phyloP scores from a whole-genome alignment of 257 asterid genomes.

The Lithospermum erythrorhizon region DNA sequence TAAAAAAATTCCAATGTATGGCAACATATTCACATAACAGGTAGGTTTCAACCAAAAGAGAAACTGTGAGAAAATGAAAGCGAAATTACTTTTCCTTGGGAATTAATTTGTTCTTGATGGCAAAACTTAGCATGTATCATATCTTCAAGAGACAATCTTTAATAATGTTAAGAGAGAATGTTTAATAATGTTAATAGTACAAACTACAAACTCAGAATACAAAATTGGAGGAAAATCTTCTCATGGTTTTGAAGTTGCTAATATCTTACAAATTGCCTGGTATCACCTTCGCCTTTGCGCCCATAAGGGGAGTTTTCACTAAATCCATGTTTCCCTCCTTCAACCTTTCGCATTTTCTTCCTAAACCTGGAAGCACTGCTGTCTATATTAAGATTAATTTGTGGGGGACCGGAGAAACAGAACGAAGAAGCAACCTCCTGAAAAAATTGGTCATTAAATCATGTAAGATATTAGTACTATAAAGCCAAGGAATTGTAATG shows the following conservation, averaged over 20 bases:
- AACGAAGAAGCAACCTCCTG: slow-evolving; percentile 97
- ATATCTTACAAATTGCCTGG: slow-evolving; percentile 49
- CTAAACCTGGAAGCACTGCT: slow-evolving; percentile 74
- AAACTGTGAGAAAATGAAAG: not conserved
- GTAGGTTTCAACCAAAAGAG: not conserved
- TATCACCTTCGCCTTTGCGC: slow-evolving; percentile 36
- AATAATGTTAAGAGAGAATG: too few relatives aligned
- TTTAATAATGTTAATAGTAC: not conserved
- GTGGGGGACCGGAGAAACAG: slow-evolving; percentile 73
- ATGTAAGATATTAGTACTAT: too few relatives aligned
- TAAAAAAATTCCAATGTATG: too few relatives aligned
- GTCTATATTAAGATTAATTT: slow-evolving; percentile 63
- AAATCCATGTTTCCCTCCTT: slow-evolving; percentile 58
- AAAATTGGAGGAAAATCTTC: not conserved
- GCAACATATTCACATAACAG: too few relatives aligned
- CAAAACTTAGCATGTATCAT: too few relatives aligned
- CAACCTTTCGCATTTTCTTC: slow-evolving; percentile 37
- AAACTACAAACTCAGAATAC: not conserved
- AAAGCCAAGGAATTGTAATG: too few relatives aligned
- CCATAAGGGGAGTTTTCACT: slow-evolving; percentile 58
- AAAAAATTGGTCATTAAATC: not conserved
- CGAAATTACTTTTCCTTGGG: not conserved
- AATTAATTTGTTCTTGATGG: too few relatives aligned
- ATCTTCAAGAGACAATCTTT: too few relatives aligned
- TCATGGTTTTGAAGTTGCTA: slow-evolving; percentile 11